phyloP scores from a whole-genome alignment of 495 filamentous ascomycete genomes.

The Cercophora sp. region DNA sequence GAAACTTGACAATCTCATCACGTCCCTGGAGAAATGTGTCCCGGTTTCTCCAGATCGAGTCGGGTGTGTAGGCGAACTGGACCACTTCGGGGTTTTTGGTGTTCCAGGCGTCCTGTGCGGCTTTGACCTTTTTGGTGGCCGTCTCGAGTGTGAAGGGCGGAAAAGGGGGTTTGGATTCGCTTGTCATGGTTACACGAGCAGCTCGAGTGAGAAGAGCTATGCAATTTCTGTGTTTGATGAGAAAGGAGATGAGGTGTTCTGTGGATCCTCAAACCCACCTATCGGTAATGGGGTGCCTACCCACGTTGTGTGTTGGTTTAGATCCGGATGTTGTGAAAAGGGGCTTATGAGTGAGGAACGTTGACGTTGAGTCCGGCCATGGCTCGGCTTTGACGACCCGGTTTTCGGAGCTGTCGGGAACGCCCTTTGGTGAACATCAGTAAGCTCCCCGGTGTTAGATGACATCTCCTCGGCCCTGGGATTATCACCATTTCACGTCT shows the following conservation, averaged over 20 bases:
- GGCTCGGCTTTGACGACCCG: too few species aligned
- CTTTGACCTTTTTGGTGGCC: conserved; percentile 76
- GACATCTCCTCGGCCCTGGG: too few species aligned
- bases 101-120: conserved; percentile 83
- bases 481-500: too few species aligned
- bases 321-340: too few species aligned
- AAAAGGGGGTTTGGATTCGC: conserved; percentile 39
- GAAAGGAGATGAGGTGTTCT: not conserved
- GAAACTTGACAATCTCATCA: conserved; percentile 63
- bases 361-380: too few species aligned
- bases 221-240: not conserved
- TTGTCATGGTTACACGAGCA: conserved; percentile 14
- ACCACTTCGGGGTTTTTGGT: conserved; percentile 64
- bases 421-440: too few species aligned
- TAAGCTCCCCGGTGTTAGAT: too few species aligned
- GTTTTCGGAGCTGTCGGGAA: too few species aligned
- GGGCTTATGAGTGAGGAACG: too few species aligned
- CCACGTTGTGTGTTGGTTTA: too few species aligned
- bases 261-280: too few species aligned
- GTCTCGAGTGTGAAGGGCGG: conserved; percentile 81
- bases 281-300: too few species aligned
- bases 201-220: not conserved
- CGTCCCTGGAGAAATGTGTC: conserved; percentile 66
- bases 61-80: conserved; percentile 68
- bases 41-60: conserved; percentile 82